Conservation (phyloP, 306 rosid genomes). For the Lithocarpus polystachyus region DNA sequence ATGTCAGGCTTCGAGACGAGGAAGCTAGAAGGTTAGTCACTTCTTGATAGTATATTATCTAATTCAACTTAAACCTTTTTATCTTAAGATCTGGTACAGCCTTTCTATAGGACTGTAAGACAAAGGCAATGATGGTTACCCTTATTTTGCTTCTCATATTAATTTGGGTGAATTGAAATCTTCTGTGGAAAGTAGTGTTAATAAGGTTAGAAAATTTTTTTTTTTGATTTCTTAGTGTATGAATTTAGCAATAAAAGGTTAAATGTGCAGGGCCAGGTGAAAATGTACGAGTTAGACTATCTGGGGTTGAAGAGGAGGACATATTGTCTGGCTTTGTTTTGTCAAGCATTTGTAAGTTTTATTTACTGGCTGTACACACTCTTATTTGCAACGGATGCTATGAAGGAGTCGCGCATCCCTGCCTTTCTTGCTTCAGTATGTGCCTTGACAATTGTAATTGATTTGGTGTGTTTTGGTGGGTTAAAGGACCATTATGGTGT, state of each 20-base stretch:
- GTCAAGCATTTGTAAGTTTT: too few relatives aligned
- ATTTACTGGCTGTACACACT: too few relatives aligned
- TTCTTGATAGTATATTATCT: slow-evolving; percentile 7
- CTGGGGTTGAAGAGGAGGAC: too few relatives aligned
- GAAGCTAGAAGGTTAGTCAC: slow-evolving; percentile 67
- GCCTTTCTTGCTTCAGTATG: too few relatives aligned
- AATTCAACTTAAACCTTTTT: slow-evolving; percentile 4
- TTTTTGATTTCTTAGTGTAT: background rate
- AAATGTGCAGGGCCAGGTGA: too few relatives aligned
- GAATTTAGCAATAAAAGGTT: background rate
- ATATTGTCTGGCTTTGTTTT: too few relatives aligned
- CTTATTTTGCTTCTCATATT: background rate
- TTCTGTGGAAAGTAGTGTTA: background rate
- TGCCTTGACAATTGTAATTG: too few relatives aligned
- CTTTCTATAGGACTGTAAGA: slow-evolving; percentile 6
- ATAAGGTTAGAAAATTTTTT: background rate
- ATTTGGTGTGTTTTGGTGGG: too few relatives aligned
- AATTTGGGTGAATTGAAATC: background rate
- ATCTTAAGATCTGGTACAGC: slow-evolving; percentile 13
- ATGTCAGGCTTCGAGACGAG: slow-evolving; percentile 66
- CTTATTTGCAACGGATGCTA: too few relatives aligned
- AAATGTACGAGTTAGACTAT: too few relatives aligned
- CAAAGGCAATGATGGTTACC: background rate
- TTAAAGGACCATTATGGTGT: too few relatives aligned
- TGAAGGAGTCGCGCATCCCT: too few relatives aligned